Evolutionary conservation across 2,329 filamentous ascomycete genomes (phyloP), one percentile per base, ranked within the genome.

Genomic region (Daldinia eschscholtzii): DNA sequence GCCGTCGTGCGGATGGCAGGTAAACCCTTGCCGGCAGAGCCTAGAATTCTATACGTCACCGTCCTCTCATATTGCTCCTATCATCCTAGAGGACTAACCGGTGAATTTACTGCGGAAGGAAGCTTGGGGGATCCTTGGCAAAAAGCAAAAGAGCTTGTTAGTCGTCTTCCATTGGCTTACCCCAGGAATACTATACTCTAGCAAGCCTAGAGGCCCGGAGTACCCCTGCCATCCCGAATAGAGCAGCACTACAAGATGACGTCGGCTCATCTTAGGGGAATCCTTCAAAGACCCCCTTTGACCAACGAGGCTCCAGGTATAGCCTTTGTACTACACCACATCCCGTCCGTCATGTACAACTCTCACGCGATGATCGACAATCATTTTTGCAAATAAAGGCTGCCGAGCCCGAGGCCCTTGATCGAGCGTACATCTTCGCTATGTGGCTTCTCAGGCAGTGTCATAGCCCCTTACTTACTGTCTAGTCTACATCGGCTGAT

Each of bases 281-380:
- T 66, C 63, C 62, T 69, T 64, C 63, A 10, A 30, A 6, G 9
- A 15, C n/a, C 15, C 15, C 33, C 37, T 59, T 66, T 39, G 23
- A 39, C 68, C 62, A 69, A 66, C 65, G 62, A 66, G 62, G 57
- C 68, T 66, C 26, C 9, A 58, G 46, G 48, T 46, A 52, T 20
- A 41, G 15, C 13, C 52, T 28, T 57, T 61, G 57, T 70, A 53
- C 61, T 61, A 65, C 64, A 67, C 53, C 35, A 48, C 15, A 61
- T 55, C 59, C 58, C 28, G 26, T 61, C n/a, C 64, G 23, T 61
- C 55, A 68, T 66, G 63, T 62, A 70, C 20, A 44, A 26, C 61
- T 64, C 65, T 64, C 64, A 64, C 64, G 64, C 61, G 50, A 64
- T 70, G 70, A 70, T 71, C 67, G 64, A 61, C 67, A 46, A 63